phyloP scores from a whole-genome alignment of 768 basidiomycete genomes.

The Termitomyces sp. region DNA sequence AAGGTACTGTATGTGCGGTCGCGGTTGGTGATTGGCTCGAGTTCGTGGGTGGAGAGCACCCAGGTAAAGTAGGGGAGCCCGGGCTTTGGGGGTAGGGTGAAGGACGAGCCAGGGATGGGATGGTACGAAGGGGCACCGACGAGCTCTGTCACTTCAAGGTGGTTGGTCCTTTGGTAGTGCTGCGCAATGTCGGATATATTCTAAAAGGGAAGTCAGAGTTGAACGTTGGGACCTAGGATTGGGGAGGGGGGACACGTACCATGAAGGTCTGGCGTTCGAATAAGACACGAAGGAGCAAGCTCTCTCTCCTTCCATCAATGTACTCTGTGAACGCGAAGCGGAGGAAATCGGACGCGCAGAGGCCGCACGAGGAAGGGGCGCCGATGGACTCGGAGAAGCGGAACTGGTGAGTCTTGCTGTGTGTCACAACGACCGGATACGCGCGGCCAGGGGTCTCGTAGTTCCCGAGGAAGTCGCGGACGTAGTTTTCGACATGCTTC shows the following conservation, averaged over 20 bases:
- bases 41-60: background rate
- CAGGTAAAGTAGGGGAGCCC: background rate
- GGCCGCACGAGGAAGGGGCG: background rate
- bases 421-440: background rate
- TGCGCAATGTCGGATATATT: background rate
- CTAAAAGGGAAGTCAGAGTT: background rate
- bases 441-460: no score
- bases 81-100: no score
- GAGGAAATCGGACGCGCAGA: background rate
- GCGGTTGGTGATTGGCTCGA: background rate
- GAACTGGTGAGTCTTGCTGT: background rate
- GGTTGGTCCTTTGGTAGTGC: background rate
- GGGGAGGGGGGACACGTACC: background rate
- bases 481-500: no score
- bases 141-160: background rate
- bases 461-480: no score
- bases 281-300: background rate
- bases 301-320: no score
- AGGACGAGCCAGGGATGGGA: no score
- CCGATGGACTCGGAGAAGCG: background rate
- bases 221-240: no score
- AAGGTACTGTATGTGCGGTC: background rate
- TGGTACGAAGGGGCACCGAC: background rate
- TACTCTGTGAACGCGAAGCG: background rate
- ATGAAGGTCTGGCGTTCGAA: background rate